phyloP scores from a whole-genome alignment of 805 yeast genomes.

The Candida verbasci region DNA sequence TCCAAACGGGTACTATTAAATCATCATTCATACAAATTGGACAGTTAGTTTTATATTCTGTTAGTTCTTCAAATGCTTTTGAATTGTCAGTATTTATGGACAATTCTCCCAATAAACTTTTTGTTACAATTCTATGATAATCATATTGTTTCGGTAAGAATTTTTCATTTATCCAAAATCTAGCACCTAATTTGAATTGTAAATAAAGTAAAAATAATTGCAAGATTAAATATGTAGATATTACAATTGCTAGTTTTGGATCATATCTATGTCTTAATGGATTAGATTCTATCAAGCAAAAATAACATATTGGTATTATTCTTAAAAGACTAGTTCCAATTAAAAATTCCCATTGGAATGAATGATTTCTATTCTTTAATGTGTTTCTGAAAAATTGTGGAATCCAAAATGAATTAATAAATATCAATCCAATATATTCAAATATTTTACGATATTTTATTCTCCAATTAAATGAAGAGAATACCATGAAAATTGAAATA shows the following conservation, averaged over 20 bases:
- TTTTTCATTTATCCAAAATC: constrained; percentile 76
- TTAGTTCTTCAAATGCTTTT: constrained; percentile 13
- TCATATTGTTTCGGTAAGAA: constrained; percentile 79
- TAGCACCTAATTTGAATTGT: constrained; percentile 70
- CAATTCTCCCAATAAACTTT: constrained; percentile 54
- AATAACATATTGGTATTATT: constrained; percentile 60
- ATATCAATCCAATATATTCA: constrained; percentile 51
- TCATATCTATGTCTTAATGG: constrained; percentile 71
- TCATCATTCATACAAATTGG: constrained; percentile 84
- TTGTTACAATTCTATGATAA: constrained; percentile 66
- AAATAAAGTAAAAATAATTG: constrained; percentile 57
- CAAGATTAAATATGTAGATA: constrained; percentile 51
- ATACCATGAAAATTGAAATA: constrained; percentile 45
- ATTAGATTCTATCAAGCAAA: constrained; percentile 49
- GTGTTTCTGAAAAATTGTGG: constrained; percentile 85
- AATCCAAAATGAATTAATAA: constrained; percentile 73
- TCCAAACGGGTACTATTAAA: constrained; percentile 52
- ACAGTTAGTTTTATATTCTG: constrained; percentile 60
- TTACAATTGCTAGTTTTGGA: constrained; percentile 39
- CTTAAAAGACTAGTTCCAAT: constrained; percentile 62
- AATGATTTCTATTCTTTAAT: constrained; percentile 59
- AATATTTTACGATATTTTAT: constrained; percentile 45
- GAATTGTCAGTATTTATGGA: constrained; percentile 41
- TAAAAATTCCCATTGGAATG: constrained; percentile 71
- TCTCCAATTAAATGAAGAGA: constrained; percentile 65